Base-by-base conservation (phyloP, 352 stramenopile species). In the Thraustotheca clavata region DNA sequence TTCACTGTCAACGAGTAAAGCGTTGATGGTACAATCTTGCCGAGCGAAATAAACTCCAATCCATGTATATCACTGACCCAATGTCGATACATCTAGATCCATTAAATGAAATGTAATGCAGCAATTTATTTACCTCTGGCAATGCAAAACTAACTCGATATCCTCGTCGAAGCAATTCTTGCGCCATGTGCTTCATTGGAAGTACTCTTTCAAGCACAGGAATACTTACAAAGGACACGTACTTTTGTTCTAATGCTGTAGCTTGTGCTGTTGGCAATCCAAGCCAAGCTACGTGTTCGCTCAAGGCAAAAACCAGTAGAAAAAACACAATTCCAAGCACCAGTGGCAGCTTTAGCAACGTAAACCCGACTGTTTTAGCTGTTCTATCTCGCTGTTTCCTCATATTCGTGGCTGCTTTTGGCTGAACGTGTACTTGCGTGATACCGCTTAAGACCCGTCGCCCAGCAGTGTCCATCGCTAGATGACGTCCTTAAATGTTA, bases 151-250 rank as follows among this genome's bases (percentile, higher is more conserved):
- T 81, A 32, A 94, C 80, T 46, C 79, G 83, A 40, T 86, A 85
- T 26, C 85, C 85, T 34, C 83, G 81, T 33, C 78, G 71, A 22
- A 92, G 69, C 47, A 94, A 63, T 34, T 89, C 77, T 50, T 89
- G 77, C 9, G 82, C 83, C 35, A 94, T 59, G 59, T 87, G 77
- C 60, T 88, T 89, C 54, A 94, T 76, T 48, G 85, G 85, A 54
- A 90, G 72, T 60, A 92, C 80, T 61, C 86, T 87, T 60, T 94
- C 81, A 48, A 91, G 66, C 49, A 89, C 77, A n/a, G 85, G 85
- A 48, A 94, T 85, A 69, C 80, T 89, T 61, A 92, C 83, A 20
- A 94, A 71, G 43, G 90, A 83, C 33, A 94, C 69, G 73, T 94
- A 92, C 55, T n/a, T 55, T 46, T 20, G 38, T 9, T 27, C 33